Percentiles rank a stretch among this genome's conserved stretches.
Conservation (phyloP, 768 basidiomycete species). For the Agaricus sinodeliciosus region DNA sequence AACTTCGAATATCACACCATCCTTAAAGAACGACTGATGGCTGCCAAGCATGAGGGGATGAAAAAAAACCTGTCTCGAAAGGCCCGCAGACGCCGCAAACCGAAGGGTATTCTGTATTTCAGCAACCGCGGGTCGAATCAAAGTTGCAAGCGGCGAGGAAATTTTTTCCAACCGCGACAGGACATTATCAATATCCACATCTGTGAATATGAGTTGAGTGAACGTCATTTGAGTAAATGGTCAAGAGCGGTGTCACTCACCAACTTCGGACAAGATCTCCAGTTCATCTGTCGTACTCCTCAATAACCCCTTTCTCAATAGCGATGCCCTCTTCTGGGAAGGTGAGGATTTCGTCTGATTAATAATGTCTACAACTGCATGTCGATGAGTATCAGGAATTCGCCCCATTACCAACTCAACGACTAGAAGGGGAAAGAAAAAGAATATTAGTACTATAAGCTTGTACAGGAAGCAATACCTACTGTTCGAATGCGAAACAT, state of each 20-base stretch:
- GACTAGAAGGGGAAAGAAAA: slow-evolving; percentile 39
- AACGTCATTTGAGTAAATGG: neutral
- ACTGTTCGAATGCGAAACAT: slow-evolving; percentile 76
- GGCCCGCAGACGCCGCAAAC: slow-evolving; percentile 54
- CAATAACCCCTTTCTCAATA: slow-evolving; percentile 65
- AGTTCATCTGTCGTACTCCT: slow-evolving; percentile 68
- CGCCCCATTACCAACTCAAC: slow-evolving; percentile 57
- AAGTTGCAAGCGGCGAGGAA: slow-evolving; percentile 42
- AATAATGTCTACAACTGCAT: slow-evolving; percentile 57
- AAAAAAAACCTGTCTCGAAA: slow-evolving; percentile 56
- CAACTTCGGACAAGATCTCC: slow-evolving; percentile 59
- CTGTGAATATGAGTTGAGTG: slow-evolving; percentile 22
- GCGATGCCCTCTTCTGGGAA: slow-evolving; percentile 61
- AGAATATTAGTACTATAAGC: slow-evolving; percentile 1
- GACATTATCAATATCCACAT: slow-evolving; percentile 56
- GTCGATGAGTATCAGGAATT: slow-evolving; percentile 50
- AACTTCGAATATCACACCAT: slow-evolving; percentile 73
- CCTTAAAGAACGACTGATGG: slow-evolving; percentile 59
- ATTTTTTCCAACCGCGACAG: slow-evolving; percentile 51
- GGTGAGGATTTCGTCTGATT: slow-evolving; percentile 56
- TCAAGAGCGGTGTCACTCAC: slow-evolving; percentile 26
- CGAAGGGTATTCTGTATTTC: slow-evolving; percentile 61
- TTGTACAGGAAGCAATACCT: slow-evolving; percentile 18
- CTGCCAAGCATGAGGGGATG: slow-evolving; percentile 69
- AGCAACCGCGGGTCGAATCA: slow-evolving; percentile 44